Conservation (phyloP, 495 filamentous ascomycete genomes). For the Xylaria curta region DNA sequence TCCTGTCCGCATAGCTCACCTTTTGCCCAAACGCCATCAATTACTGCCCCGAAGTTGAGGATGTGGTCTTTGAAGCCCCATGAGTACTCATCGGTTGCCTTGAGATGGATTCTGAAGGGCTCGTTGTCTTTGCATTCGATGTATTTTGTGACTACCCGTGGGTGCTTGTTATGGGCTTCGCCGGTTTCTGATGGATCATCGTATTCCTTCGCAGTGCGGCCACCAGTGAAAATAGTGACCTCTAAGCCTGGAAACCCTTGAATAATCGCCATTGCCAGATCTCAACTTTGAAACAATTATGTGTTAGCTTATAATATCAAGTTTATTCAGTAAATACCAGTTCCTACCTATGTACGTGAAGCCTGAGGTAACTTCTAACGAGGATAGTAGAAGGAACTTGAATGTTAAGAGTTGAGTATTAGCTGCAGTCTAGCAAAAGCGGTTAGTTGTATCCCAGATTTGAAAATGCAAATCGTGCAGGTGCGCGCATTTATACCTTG, state of each 20-base stretch:
- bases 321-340: background rate
- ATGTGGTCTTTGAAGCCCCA: constrained; percentile 1
- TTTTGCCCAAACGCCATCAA: constrained; percentile 18
- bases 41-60: background rate
- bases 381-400: background rate
- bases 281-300: background rate
- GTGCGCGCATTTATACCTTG: background rate
- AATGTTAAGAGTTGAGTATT: background rate
- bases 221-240: constrained; percentile 16
- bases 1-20: background rate
- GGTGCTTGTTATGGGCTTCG: background rate
- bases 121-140: constrained; percentile 22
- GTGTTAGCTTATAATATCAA: background rate
- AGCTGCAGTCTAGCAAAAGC: background rate
- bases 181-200: background rate
- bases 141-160: background rate
- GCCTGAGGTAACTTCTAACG: background rate
- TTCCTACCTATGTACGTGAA: background rate
- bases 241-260: constrained; percentile 3
- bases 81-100: constrained; percentile 15
- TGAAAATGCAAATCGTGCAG: background rate
- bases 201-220: constrained; percentile 9
- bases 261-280: constrained; percentile 20
- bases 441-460: background rate
- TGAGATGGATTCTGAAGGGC: constrained; percentile 1